phyloP scores from a whole-genome alignment of 805 yeast species.

The Nakazawaea wyomingensis region DNA sequence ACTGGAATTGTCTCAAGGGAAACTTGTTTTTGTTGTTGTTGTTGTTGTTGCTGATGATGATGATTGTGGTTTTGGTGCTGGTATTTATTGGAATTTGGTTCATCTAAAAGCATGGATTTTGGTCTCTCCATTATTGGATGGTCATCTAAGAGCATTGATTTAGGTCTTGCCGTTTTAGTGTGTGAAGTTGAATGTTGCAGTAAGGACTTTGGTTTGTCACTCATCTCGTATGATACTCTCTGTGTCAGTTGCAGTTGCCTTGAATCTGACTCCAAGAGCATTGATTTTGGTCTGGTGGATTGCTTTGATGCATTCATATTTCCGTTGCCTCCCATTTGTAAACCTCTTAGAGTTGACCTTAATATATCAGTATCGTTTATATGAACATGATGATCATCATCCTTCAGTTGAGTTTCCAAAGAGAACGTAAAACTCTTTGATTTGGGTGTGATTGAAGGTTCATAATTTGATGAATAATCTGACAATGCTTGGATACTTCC shows the following conservation, averaged over 20 bases:
- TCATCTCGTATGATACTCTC: background rate
- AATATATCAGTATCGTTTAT: constrained; percentile 37
- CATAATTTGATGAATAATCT: constrained; percentile 9
- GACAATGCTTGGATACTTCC: constrained; percentile 15
- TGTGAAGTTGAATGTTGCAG: background rate
- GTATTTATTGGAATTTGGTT: too few relatives aligned
- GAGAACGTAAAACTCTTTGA: background rate
- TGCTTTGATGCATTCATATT: constrained; percentile 33
- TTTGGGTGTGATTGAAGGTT: background rate
- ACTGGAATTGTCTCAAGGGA: too few relatives aligned
- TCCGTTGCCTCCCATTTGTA: constrained; percentile 37
- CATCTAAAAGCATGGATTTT: constrained; percentile 3
- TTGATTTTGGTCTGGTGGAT: constrained; percentile 28
- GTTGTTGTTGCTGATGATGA: too few relatives aligned
- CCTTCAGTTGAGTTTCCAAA: background rate
- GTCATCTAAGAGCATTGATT: background rate
- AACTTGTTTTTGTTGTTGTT: too few relatives aligned
- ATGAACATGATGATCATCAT: background rate
- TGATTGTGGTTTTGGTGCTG: too few relatives aligned
- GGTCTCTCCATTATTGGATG: background rate
- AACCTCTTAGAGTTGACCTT: constrained; percentile 46
- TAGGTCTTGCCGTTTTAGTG: background rate
- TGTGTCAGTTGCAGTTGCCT: constrained; percentile 1
- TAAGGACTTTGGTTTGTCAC: background rate
- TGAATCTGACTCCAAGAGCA: constrained; percentile 15